Percentiles rank a stretch among this genome's conserved stretches.
These are phyloP conservation scores for Phialocephala subalpina DNA, from an alignment of 2,329 filamentous ascomycete species.

Conservation along the genomic window DNA sequence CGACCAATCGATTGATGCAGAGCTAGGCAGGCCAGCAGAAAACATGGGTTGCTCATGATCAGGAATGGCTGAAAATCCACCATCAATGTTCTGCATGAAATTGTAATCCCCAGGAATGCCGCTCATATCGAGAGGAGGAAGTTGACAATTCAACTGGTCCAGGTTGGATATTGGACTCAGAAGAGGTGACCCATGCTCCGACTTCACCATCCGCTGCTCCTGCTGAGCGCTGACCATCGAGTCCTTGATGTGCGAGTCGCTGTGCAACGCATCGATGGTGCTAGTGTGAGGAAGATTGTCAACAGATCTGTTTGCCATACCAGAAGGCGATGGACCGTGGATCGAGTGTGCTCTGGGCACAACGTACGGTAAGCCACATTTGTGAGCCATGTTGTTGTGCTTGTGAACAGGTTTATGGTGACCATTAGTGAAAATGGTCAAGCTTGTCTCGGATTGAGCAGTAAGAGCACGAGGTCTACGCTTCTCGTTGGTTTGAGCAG, in stretches of 20 bases:
- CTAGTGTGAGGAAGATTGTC: constrained; percentile 53
- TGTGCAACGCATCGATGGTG: constrained; percentile 49
- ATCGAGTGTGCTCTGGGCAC: constrained; percentile 66
- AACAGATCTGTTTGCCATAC: constrained; percentile 56
- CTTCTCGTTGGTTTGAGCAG: constrained; percentile 47
- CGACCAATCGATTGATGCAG: constrained; percentile 62
- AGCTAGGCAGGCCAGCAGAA: constrained; percentile 63
- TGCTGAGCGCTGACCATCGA: constrained; percentile 47
- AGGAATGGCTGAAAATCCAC: constrained; percentile 57
- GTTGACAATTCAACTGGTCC: constrained; percentile 56
- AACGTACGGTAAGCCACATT: constrained; percentile 65
- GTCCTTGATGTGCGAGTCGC: constrained; percentile 47
- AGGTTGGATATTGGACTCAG: constrained; percentile 58
- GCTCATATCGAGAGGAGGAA: constrained; percentile 68
- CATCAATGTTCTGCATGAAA: constrained; percentile 54
- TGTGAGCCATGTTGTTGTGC: constrained; percentile 66
- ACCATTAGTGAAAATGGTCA: constrained; percentile 69
- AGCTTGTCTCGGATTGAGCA: constrained; percentile 63
- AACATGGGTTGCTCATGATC: constrained; percentile 63
- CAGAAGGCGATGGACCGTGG: constrained; percentile 56
- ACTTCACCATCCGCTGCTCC: constrained; percentile 62
- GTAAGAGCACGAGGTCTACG: constrained; percentile 68
- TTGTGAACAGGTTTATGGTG: constrained; percentile 70
- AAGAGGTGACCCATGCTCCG: constrained; percentile 67
- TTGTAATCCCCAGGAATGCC: constrained; percentile 55